These are phyloP conservation scores for Diaporthe citri DNA, from an alignment of 2,329 filamentous ascomycete species.

Conservation along the genomic window DNA sequence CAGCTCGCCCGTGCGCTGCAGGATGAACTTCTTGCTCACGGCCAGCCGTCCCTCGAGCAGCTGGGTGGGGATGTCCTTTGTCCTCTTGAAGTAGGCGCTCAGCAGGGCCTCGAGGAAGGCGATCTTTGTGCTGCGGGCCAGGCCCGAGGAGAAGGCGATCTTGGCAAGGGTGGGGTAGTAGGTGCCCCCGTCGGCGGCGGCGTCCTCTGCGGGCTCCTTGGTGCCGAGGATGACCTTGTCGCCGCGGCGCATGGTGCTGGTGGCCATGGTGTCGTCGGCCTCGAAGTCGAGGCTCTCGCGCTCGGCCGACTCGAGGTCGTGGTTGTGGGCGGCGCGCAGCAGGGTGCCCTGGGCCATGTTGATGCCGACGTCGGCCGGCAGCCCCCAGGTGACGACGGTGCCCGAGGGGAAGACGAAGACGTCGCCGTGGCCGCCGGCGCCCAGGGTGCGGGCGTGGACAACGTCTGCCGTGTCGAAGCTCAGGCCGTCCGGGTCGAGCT, in stretches of 20 bases:
- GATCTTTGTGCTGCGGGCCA: conserved; percentile 93
- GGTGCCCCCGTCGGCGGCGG: conserved; percentile 55
- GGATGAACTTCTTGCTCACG: conserved; percentile 78
- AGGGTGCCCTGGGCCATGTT: conserved; percentile 79
- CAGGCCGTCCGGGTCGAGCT: conserved; percentile 71
- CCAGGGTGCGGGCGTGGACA: conserved; percentile 71
- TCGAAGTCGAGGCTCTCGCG: conserved; percentile 82
- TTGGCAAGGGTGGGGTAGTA: conserved; percentile 78
- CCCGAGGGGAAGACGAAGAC: conserved; percentile 97
- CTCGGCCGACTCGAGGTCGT: conserved; percentile 79
- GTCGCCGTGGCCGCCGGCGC: conserved; percentile 78
- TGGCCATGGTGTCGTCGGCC: conserved; percentile 79
- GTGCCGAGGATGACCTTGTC: conserved; percentile 93
- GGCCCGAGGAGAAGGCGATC: conserved; percentile 94
- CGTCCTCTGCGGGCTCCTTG: conserved; percentile 60
- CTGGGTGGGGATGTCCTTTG: conserved; percentile 82
- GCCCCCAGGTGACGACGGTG: conserved; percentile 91
- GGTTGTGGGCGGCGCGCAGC: conserved; percentile 79
- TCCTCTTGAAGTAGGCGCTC: conserved; percentile 87
- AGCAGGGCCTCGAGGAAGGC: conserved; percentile 90
- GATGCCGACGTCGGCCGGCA: conserved; percentile 80
- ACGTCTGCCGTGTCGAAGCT: conserved; percentile 73
- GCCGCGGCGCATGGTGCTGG: conserved; percentile 84
- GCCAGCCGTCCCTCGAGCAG: conserved; percentile 68
- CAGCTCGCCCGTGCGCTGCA: conserved; percentile 93